Conservation (phyloP, 176 grass and related monocot species). For the Areca catechu region DNA sequence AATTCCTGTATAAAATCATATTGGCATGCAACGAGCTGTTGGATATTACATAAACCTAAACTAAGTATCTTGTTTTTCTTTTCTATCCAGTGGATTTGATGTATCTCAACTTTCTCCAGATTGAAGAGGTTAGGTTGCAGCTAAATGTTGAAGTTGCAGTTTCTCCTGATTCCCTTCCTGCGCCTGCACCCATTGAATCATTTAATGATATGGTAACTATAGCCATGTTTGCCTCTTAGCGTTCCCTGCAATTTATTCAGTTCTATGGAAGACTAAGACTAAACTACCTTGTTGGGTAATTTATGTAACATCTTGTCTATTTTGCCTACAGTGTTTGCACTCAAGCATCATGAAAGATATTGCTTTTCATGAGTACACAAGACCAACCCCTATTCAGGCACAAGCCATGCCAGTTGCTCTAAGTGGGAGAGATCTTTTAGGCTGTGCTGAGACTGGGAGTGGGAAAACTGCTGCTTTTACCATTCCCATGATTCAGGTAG, state of each 20-base stretch:
- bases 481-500: neutral
- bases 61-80: no score
- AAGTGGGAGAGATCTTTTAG: neutral
- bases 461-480: neutral
- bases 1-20: no score
- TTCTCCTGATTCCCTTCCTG: neutral
- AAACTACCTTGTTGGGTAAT: neutral
- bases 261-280: neutral
- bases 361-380: neutral
- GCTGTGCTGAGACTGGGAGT: neutral
- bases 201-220: neutral
- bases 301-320: neutral
- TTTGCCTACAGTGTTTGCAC: neutral
- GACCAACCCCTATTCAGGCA: neutral
- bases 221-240: neutral
- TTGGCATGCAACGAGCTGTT: no score
- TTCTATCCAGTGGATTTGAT: no score
- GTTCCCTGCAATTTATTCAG: neutral
- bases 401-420: neutral
- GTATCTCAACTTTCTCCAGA: neutral
- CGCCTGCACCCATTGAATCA: neutral
- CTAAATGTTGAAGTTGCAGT: neutral
- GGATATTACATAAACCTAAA: no score
- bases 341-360: slow-evolving; percentile 1
- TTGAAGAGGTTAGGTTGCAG: neutral